Conservation (phyloP, 2,329 filamentous ascomycete species). For the Aureobasidium uvarum region DNA sequence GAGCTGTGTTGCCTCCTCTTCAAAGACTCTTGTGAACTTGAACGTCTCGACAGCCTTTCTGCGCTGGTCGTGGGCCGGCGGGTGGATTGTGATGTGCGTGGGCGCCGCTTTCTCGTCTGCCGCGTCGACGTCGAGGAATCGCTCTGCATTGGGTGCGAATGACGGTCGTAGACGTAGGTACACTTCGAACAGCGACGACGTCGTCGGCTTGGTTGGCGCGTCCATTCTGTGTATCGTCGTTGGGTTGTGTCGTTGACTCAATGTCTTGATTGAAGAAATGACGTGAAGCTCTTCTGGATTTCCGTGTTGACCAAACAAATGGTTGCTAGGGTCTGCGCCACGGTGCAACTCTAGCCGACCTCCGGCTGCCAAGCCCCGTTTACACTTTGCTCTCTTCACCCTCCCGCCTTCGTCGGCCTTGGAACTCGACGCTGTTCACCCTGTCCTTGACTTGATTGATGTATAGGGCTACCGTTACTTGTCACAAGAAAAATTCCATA, state of each 20-base stretch:
- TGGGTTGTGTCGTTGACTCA: not conserved
- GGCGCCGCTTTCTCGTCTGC: constrained; percentile 40
- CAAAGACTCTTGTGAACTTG: constrained; percentile 89
- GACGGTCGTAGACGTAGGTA: constrained; percentile 71
- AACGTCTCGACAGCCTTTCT: constrained; percentile 85
- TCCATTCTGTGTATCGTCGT: constrained; percentile 16
- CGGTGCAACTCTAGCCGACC: not conserved
- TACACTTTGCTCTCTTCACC: not conserved
- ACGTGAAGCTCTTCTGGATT: constrained; percentile 6
- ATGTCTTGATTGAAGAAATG: not conserved
- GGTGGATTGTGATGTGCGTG: constrained; percentile 54
- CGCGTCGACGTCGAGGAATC: constrained; percentile 75
- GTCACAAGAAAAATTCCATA: no score
- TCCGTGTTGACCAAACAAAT: constrained; percentile 13
- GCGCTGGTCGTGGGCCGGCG: constrained; percentile 74
- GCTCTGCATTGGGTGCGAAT: constrained; percentile 49
- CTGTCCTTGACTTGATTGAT: no score
- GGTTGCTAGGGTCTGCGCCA: constrained; percentile 7
- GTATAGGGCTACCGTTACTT: no score
- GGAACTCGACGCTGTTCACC: no score
- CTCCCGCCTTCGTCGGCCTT: no score
- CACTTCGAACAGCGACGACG: constrained; percentile 74
- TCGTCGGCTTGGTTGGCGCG: constrained; percentile 37
- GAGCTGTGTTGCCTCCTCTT: constrained; percentile 78
- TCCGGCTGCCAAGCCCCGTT: constrained; percentile 1